Conservation (phyloP, 495 filamentous ascomycete species). For the Aspergillus sclerotiicarbonarius region DNA sequence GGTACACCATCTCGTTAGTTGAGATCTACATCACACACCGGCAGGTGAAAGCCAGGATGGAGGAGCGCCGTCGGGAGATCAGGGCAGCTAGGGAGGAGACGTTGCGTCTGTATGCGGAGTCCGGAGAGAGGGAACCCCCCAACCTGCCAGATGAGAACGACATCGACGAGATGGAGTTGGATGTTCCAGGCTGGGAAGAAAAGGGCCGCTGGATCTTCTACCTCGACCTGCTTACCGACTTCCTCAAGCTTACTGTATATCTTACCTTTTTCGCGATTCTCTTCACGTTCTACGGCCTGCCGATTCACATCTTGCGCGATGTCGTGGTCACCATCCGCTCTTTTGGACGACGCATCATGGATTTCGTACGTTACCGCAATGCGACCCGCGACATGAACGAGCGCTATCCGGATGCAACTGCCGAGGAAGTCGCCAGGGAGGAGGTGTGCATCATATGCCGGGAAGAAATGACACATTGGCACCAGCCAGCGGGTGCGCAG, state of each 20-base stretch:
- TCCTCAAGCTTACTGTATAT: slow-evolving; percentile 86
- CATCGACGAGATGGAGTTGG: slow-evolving; percentile 88
- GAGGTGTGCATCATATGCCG: slow-evolving; percentile 97
- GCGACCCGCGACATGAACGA: slow-evolving; percentile 90
- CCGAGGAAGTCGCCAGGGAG: slow-evolving; percentile 78
- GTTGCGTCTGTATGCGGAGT: slow-evolving; percentile 39
- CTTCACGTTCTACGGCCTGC: slow-evolving; percentile 88
- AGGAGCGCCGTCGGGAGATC: slow-evolving; percentile 65
- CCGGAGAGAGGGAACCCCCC: slow-evolving; percentile 30
- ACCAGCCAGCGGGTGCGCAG: slow-evolving; percentile 35
- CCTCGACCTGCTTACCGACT: slow-evolving; percentile 84
- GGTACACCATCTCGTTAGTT: slow-evolving; percentile 76
- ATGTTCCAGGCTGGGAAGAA: slow-evolving; percentile 94
- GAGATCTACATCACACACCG: slow-evolving; percentile 72
- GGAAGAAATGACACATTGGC: slow-evolving; percentile 86
- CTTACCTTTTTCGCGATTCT: slow-evolving; percentile 89
- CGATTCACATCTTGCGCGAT: slow-evolving; percentile 94
- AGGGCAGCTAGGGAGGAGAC: slow-evolving; percentile 58
- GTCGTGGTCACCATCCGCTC: slow-evolving; percentile 90
- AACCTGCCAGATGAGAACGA: slow-evolving; percentile 66
- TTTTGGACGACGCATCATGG: slow-evolving; percentile 80
- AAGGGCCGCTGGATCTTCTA: slow-evolving; percentile 93
- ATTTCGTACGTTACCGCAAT: slow-evolving; percentile 83
- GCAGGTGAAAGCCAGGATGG: slow-evolving; percentile 64
- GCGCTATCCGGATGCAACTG: slow-evolving; percentile 86